phyloP scores from a whole-genome alignment of 1,284 basidiomycete genomes.

The Ganoderma sinense region DNA sequence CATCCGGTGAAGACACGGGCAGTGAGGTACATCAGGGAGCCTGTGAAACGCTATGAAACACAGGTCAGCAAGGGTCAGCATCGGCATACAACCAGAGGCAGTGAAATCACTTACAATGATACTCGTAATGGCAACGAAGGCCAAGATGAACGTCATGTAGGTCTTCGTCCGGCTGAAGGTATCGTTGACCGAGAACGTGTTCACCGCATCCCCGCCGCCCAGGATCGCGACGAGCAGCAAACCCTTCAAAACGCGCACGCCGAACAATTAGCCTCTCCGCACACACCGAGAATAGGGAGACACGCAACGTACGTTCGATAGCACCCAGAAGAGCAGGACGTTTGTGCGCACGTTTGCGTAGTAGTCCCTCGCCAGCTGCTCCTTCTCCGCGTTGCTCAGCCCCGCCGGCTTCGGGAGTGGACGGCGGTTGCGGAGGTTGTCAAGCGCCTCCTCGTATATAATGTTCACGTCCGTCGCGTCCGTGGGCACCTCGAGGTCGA shows the following conservation, averaged over 20 bases:
- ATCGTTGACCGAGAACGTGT: constrained; percentile 66
- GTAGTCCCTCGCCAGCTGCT: constrained; percentile 85
- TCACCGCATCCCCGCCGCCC: constrained; percentile 65
- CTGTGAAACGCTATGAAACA: constrained; percentile 57
- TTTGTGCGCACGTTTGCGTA: constrained; percentile 93
- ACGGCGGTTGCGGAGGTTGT: constrained; percentile 79
- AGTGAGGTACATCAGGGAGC: constrained; percentile 71
- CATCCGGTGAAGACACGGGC: constrained; percentile 68
- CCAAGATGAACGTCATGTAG: constrained; percentile 84
- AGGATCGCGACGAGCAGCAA: constrained; percentile 80
- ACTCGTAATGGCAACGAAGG: constrained; percentile 81
- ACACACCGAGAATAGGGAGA: background rate
- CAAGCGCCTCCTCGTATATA: constrained; percentile 89
- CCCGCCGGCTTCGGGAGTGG: constrained; percentile 49
- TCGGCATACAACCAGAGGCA: background rate
- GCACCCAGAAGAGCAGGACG: constrained; percentile 85
- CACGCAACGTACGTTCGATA: constrained; percentile 73
- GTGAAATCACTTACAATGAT: constrained; percentile 52
- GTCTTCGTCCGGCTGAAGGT: constrained; percentile 67
- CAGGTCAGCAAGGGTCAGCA: constrained; percentile 14
- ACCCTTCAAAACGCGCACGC: constrained; percentile 52
- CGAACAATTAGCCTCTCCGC: background rate
- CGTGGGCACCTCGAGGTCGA: constrained; percentile 89
- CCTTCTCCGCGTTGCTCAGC: constrained; percentile 62
- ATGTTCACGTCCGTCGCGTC: constrained; percentile 89